phyloP scores from a whole-genome alignment of 257 asterid genomes.

The Solanum sejunctum region DNA sequence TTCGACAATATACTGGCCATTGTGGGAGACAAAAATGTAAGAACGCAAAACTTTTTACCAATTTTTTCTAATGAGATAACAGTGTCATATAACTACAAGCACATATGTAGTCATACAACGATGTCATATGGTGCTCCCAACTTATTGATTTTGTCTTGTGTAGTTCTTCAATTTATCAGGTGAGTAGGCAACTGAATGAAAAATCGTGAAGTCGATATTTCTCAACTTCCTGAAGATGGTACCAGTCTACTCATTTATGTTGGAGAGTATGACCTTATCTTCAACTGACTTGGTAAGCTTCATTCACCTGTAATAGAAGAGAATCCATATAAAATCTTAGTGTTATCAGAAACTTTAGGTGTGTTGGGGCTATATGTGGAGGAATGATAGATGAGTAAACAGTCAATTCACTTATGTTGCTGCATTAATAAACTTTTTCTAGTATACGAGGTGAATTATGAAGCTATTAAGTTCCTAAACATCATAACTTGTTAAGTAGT shows the following conservation, averaged over 20 bases:
- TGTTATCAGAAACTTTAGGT: not conserved
- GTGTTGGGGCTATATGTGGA: not conserved
- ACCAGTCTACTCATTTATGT: slow-evolving; percentile 44
- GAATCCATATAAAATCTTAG: no score
- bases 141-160: slow-evolving; percentile 37
- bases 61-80: not conserved
- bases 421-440: no score
- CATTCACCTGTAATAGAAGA: not conserved
- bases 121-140: slow-evolving; percentile 27
- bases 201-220: slow-evolving; percentile 36
- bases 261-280: slow-evolving; percentile 63
- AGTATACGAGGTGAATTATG: no score
- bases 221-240: slow-evolving; percentile 47
- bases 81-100: not conserved
- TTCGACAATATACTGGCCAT: slow-evolving; percentile 7
- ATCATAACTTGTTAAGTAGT: no score
- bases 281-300: slow-evolving; percentile 66
- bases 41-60: not conserved
- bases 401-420: no score
- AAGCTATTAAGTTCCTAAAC: no score
- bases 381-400: no score
- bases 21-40: slow-evolving; percentile 20
- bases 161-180: slow-evolving; percentile 17
- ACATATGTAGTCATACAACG: no score
- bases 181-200: slow-evolving; percentile 45